These are phyloP conservation scores for Microcyclospora tardicrescens DNA, from an alignment of 2,329 filamentous ascomycete species.

Conservation along the genomic window DNA sequence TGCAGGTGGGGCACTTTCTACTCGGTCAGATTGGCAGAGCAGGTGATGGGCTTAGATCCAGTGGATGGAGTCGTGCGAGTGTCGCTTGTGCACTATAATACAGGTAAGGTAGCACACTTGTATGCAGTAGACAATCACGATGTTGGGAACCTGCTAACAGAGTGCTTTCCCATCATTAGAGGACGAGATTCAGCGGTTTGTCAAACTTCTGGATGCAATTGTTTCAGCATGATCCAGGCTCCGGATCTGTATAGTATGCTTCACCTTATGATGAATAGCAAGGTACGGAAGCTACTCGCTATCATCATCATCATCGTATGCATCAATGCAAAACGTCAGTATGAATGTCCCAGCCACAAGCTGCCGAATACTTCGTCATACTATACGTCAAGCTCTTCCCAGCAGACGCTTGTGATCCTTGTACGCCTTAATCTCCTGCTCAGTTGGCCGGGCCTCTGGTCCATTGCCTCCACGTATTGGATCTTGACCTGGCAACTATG, in stretches of 20 bases:
- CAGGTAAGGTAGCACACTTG: constrained; percentile 31
- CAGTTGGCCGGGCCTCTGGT: constrained; percentile 31
- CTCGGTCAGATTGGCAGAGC: constrained; percentile 47
- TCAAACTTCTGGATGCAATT: constrained; percentile 40
- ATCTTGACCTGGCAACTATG: constrained; percentile 26
- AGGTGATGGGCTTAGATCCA: constrained; percentile 42
- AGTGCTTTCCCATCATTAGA: constrained; percentile 23
- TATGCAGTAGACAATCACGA: constrained; percentile 1
- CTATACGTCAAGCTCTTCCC: too few relatives aligned
- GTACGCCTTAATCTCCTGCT: constrained; percentile 22
- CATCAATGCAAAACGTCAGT: too few relatives aligned
- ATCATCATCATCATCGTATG: too few relatives aligned
- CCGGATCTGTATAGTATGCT: too few relatives aligned
- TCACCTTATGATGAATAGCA: too few relatives aligned
- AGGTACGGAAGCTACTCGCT: too few relatives aligned
- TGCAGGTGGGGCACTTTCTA: constrained; percentile 60
- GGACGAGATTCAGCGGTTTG: constrained; percentile 43
- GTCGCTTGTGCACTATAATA: constrained; percentile 65
- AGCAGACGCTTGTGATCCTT: constrained; percentile 12
- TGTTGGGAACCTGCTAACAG: background rate
- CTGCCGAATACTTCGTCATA: too few relatives aligned
- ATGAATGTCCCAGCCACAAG: too few relatives aligned
- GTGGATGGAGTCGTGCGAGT: constrained; percentile 54
- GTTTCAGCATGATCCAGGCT: constrained; percentile 4
- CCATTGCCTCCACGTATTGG: constrained; percentile 33